Evolutionary conservation across 2,329 filamentous ascomycete genomes (phyloP), one percentile per base, ranked within the genome.

Genomic region (Talaromyces piceae): DNA sequence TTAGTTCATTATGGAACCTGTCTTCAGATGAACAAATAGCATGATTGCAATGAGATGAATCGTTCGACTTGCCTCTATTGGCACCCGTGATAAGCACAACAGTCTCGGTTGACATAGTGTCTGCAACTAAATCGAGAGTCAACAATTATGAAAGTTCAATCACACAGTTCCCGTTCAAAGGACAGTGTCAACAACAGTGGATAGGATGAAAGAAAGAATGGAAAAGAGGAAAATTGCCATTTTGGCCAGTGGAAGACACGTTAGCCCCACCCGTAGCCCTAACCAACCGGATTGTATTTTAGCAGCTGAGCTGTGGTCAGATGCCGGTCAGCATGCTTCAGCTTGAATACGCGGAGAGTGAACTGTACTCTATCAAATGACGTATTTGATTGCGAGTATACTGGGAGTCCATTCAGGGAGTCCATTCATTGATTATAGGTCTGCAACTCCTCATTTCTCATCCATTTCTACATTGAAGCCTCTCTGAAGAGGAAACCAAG

Each of bases 31-130:
- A 7, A 26, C 1, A 31, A 20, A 52, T 30, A 5, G 28, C 11
- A 3, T 45, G 39, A 11, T 43, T 20, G 23, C 13, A 23, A 16
- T 18, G 23, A n/a, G 31, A 18, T 13, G 11, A n/a, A 46, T 8
- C 7, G 30, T 22, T 7, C 12, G 18, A 46, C 47, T 49, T 37
- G n/a, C 51, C 51, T 27, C 51, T 53, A 18, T 53, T 53, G 2
- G 47, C 46, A 27, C 51, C 51, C 3, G 51, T 53, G 41, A 53
- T 53, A 18, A 49, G 41, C 20, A 53, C 41, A 7, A 53, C 51
- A n/a, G 41, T 53, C 45, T 53, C 51, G 31, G 23, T 44, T 7
- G 47, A 47, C 47, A 53, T 53, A 11, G 27, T 46, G 25, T 20
- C 2, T 11, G 27, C 28, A 25, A 22, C 20, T 12, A n/a, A 37